A percentile compares a stretch with the other conserved stretches of the same genome.
phyloP scores from a whole-genome alignment of 2,329 filamentous ascomycete species.

The Pyrenochaeta sp. region DNA sequence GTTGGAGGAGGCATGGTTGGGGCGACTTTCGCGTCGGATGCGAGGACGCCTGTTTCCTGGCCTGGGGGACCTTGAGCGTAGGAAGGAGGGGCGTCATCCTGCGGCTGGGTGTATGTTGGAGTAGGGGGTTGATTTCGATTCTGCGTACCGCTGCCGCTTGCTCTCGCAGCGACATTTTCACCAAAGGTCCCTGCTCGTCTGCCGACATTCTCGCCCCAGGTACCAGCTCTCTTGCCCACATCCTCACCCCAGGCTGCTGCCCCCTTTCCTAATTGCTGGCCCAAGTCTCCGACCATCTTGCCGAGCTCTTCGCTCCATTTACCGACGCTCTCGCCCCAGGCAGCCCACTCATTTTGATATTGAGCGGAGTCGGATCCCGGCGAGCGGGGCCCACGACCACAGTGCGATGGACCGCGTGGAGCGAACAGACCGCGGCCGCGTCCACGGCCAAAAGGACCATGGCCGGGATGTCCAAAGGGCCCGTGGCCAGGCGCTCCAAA shows the following conservation, averaged over 20 bases:
- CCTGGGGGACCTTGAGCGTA: slow-evolving; percentile 15
- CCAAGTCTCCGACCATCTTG: slow-evolving; percentile 36
- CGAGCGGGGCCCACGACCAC: not conserved
- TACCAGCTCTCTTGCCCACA: slow-evolving; percentile 20
- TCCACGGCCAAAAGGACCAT: slow-evolving; percentile 13
- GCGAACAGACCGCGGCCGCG: slow-evolving; percentile 8
- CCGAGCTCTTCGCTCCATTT: slow-evolving; percentile 45
- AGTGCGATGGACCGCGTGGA: slow-evolving; percentile 5
- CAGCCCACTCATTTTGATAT: slow-evolving; percentile 18
- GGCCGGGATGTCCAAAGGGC: slow-evolving; percentile 11
- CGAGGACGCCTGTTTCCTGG: slow-evolving; percentile 29
- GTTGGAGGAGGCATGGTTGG: not conserved
- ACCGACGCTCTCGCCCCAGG: slow-evolving; percentile 25
- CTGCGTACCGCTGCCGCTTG: slow-evolving; percentile 8
- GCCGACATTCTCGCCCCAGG: slow-evolving; percentile 24
- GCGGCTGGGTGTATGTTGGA: not conserved
- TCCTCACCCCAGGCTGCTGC: slow-evolving; percentile 30
- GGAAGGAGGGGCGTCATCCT: slow-evolving; percentile 22
- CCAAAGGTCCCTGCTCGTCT: slow-evolving; percentile 19
- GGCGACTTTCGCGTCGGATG: slow-evolving; percentile 9
- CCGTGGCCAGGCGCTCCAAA: slow-evolving; percentile 14
- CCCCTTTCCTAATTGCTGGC: slow-evolving; percentile 36
- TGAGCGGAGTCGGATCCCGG: slow-evolving; percentile 10
- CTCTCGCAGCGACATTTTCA: slow-evolving; percentile 11
- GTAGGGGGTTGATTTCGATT: not conserved